Conservation (phyloP, 2,329 filamentous ascomycete species). For the Fusarium tricinctum region DNA sequence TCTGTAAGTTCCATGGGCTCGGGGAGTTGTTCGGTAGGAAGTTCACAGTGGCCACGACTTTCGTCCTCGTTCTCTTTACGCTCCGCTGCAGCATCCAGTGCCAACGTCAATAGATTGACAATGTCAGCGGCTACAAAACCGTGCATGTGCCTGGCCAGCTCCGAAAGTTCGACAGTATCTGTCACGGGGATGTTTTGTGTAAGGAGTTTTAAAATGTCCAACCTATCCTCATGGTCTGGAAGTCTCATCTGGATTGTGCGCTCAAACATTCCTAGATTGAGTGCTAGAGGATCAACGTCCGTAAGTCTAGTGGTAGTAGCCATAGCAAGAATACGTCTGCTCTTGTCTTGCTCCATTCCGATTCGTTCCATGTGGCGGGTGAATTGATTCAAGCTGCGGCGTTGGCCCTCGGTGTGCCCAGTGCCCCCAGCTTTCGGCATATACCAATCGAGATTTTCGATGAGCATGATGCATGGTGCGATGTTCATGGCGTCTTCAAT, state of each 20-base stretch:
- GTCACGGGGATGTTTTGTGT: conserved; percentile 75
- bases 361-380: conserved; percentile 89
- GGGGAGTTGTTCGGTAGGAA: neutral
- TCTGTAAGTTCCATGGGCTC: conserved; percentile 41
- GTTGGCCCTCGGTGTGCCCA: conserved; percentile 89
- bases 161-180: conserved; percentile 78
- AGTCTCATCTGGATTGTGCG: conserved; percentile 89
- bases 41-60: conserved; percentile 3
- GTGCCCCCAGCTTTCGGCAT: conserved; percentile 86
- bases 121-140: conserved; percentile 95
- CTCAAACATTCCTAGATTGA: conserved; percentile 82
- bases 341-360: conserved; percentile 75
- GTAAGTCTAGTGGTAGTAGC: conserved; percentile 93
- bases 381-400: conserved; percentile 86
- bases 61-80: conserved; percentile 36
- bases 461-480: conserved; percentile 90
- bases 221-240: conserved; percentile 82
- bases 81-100: conserved; percentile 57
- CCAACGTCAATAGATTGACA: conserved; percentile 69
- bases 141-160: conserved; percentile 85
- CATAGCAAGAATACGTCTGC: conserved; percentile 86
- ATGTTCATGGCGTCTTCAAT: conserved; percentile 84
- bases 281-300: conserved; percentile 83
- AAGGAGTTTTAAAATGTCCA: conserved; percentile 81
- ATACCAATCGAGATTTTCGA: conserved; percentile 87